These are phyloP conservation scores for Purshia tridentata DNA, from an alignment of 306 rosid species.

Conservation along the genomic window DNA sequence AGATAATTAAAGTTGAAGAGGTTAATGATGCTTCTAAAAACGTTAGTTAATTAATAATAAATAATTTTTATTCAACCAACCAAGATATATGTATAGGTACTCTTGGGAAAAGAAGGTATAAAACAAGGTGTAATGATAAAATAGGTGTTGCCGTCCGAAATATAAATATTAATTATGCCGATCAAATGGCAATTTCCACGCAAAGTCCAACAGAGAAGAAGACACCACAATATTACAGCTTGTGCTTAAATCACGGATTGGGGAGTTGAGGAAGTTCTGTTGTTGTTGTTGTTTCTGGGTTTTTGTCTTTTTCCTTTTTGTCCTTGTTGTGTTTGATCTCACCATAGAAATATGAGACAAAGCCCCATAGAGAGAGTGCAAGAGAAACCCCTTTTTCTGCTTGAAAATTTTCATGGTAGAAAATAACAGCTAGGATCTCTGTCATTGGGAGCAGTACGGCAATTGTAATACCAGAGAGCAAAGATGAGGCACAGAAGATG, in stretches of 20 bases:
- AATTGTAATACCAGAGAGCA: conserved; percentile 44
- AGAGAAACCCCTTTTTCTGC: conserved; percentile 53
- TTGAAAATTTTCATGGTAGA: conserved; percentile 44
- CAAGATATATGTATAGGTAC: neutral
- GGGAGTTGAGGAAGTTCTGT: conserved; percentile 15
- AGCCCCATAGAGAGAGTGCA: conserved; percentile 50
- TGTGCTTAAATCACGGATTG: neutral
- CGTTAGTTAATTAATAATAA: neutral
- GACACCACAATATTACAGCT: neutral
- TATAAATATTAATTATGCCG: no score
- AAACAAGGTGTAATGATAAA: neutral
- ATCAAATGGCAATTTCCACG: neutral
- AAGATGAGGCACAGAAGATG: conserved; percentile 51
- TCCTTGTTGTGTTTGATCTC: conserved; percentile 36
- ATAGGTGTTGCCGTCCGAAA: neutral
- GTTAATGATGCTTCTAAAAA: neutral
- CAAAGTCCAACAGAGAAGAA: neutral
- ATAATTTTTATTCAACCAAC: neutral
- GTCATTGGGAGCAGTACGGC: conserved; percentile 43
- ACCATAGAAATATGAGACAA: conserved; percentile 56
- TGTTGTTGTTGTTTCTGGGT: neutral
- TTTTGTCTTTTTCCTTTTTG: conserved; percentile 3
- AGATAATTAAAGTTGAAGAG: neutral
- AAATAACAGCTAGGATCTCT: conserved; percentile 44
- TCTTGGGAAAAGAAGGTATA: neutral